These are phyloP conservation scores for Chloranthus sessilifolius DNA, from an alignment of 164 flowering plant genomes.

Conservation along the genomic window DNA sequence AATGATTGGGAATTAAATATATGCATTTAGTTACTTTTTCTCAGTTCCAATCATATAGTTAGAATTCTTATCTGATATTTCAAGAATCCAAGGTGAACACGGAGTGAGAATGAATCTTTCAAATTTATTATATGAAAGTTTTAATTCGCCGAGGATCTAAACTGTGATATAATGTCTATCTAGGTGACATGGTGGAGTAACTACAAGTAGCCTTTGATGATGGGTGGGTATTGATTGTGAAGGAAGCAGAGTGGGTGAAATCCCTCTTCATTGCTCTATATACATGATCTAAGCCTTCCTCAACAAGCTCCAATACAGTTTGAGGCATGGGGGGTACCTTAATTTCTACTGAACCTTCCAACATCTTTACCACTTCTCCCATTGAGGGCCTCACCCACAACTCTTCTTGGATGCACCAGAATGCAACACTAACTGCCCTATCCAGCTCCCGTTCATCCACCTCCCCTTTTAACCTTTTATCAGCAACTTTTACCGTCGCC, in stretches of 20 bases:
- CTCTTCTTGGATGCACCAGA: conserved; percentile 98
- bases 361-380: conserved; percentile 91
- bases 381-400: conserved; percentile 73
- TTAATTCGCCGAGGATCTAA: too few species aligned
- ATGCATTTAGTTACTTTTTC: too few species aligned
- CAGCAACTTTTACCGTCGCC: conserved; percentile 53
- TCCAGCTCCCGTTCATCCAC: conserved; percentile 60
- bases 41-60: too few species aligned
- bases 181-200: conserved; percentile 84
- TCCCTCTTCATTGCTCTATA: conserved; percentile 68
- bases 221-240: conserved; percentile 25
- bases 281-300: conserved; percentile 79
- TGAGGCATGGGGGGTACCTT: conserved; percentile 83
- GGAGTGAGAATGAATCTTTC: too few species aligned
- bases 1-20: too few species aligned
- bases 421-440: conserved; percentile 64
- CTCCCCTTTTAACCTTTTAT: conserved; percentile 34
- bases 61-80: too few species aligned
- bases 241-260: conserved; percentile 4
- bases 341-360: conserved; percentile 71
- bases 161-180: too few species aligned
- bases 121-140: too few species aligned
- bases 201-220: conserved; percentile 79
- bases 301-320: conserved; percentile 64
- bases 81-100: too few species aligned